Evolutionary conservation across 306 rosid species (phyloP).

Genomic region (Alnus glutinosa): DNA sequence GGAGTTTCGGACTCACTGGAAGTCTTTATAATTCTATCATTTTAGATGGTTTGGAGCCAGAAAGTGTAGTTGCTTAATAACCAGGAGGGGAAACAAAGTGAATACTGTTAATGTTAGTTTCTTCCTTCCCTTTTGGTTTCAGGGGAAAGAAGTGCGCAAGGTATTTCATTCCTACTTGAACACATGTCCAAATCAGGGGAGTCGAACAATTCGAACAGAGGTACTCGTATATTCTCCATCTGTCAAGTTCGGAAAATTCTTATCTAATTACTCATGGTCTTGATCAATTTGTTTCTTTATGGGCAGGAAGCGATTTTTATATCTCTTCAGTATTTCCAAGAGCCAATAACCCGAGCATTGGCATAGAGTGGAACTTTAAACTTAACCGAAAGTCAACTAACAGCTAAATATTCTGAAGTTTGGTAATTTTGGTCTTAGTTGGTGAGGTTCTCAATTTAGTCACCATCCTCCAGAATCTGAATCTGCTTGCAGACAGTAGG

Average conservation of each 20-base stretch:
- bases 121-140: constrained; percentile 18
- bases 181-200: constrained; percentile 93
- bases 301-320: constrained; percentile 85
- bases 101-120: constrained; percentile 12
- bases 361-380: constrained; percentile 34
- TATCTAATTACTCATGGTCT: neutral
- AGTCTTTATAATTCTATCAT: neutral
- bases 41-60: neutral
- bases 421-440: neutral
- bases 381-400: constrained; percentile 5
- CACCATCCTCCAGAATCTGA: neutral
- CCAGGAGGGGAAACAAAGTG: neutral
- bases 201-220: constrained; percentile 98
- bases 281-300: constrained; percentile 28
- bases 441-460: neutral
- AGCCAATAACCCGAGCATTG: constrained; percentile 69
- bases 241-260: constrained; percentile 1
- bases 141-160: constrained; percentile 64
- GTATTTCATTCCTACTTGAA: constrained; percentile 68
- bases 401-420: neutral
- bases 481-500: neutral
- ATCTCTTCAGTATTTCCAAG: constrained; percentile 93
- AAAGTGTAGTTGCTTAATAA: constrained; percentile 4
- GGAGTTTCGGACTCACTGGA: neutral
- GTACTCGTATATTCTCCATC: constrained; percentile 35